Base-by-base conservation (phyloP, 2,329 filamentous ascomycete species). In the Ceratocystis colombiana region DNA sequence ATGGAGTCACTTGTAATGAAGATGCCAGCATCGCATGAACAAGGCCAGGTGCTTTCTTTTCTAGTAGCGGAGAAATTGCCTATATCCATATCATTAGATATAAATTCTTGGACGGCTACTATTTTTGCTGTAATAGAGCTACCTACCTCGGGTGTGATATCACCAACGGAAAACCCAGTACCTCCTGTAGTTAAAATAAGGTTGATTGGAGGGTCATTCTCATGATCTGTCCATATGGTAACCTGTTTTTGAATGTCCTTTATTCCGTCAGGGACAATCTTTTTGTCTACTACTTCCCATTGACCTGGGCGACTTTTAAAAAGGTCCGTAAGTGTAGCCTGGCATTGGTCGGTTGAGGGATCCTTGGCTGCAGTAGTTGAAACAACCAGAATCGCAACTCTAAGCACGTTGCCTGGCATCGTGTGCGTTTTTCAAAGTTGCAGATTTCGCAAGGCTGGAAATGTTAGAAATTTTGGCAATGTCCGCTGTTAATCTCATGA, bases 11-110 rank as follows among this genome's bases (percentile, higher is more conserved):
- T 55, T 84, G 79, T 17, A 96, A 78, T 0, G 93, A 97, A 22
- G 89, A 81, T 5, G 91, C 81, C 53, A 99, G 80, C 93, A 99
- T 99, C 70, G 86, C 91, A 76, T 99, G 92, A n/a, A 96, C 88
- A 62, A 99, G 79, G 0, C 94, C 94, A 0, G 91, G 86, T 0
- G 94, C 94, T 74, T 93, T 85, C 73, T 88, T 91, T 72, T 96
- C 86, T 55, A 97, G 80, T 50, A 97, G 76, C 4, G 87, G 84
- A 15, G 81, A 77, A n/a, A 96, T 83, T 63, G 91, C 92, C 88
- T 93, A 69, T 30, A 5, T 10, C 2, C 22, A 45, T 5, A 15
- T 61, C 22, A 8, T 63, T 65, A 66, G 0, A 59, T 68, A 71
- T 64, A 72, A 61, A 20, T 15, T 28, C 45, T 44, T 46, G 3